Conservation (phyloP, 164 flowering plant species). For the Stephania cephalantha region DNA sequence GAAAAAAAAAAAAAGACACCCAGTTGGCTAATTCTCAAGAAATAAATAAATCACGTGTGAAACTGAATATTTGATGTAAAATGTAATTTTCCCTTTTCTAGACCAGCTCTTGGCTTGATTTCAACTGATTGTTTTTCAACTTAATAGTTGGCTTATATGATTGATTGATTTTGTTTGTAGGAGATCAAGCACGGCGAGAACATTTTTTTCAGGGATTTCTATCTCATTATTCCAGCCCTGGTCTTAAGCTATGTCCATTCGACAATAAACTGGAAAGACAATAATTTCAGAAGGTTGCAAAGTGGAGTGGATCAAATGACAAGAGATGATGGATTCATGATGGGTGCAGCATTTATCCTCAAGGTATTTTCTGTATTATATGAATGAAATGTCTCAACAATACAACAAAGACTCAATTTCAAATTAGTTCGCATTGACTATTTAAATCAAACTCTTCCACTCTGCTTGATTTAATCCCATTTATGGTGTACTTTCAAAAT, state of each 20-base stretch:
- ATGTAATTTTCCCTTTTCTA: not conserved
- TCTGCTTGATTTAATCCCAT: no score
- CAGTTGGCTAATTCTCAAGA: no score
- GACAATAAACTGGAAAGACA: constrained; percentile 16
- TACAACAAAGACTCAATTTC: no score
- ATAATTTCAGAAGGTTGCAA: constrained; percentile 8
- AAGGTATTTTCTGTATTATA: constrained; percentile 9
- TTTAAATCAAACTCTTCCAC: no score
- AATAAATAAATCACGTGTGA: no score
- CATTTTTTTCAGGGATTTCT: constrained; percentile 17
- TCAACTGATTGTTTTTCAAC: not conserved
- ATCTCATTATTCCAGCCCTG: constrained; percentile 21
- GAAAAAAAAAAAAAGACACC: no score
- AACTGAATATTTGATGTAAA: not conserved
- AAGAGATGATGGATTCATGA: constrained; percentile 24
- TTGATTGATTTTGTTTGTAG: constrained; percentile 8
- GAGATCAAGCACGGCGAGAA: constrained; percentile 16
- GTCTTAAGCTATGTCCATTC: constrained; percentile 15
- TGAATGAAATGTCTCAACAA: not conserved
- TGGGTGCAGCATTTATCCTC: constrained; percentile 25
- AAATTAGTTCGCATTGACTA: no score
- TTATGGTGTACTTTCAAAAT: no score
- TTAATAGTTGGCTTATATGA: not conserved
- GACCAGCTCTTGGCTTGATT: not conserved
- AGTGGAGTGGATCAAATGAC: constrained; percentile 13